Evolutionary conservation across 306 rosid species (phyloP).

Genomic region (Trichosanthes truncata): DNA sequence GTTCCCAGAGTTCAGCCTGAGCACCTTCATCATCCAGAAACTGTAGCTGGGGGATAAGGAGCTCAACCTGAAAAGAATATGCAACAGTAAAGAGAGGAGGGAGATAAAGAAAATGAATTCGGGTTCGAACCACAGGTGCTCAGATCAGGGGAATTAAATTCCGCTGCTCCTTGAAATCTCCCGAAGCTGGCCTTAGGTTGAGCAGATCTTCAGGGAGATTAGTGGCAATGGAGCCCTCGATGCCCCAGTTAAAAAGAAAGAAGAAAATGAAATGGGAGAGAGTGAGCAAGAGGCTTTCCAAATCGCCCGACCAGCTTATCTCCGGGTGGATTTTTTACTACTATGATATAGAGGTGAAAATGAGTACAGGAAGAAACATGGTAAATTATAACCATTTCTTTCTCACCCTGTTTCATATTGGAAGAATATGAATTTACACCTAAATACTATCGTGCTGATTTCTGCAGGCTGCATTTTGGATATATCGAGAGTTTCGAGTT

Average conservation of each 20-base stretch:
- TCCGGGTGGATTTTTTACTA: not conserved
- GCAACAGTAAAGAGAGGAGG: not conserved
- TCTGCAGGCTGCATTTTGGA: not conserved
- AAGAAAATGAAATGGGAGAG: not conserved
- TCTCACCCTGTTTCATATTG: not conserved
- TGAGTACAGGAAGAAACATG: not conserved
- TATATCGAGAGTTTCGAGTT: not conserved
- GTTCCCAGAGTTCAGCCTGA: conserved; percentile 90
- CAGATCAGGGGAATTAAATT: not conserved
- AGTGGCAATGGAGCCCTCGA: not conserved
- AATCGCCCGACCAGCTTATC: not conserved
- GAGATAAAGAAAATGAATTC: not conserved
- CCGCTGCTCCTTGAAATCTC: not conserved
- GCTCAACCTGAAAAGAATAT: conserved; percentile 62
- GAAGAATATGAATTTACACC: not conserved
- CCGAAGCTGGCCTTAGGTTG: not conserved
- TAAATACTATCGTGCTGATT: not conserved
- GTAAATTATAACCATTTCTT: not conserved
- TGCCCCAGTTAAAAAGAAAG: not conserved
- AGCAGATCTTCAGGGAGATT: not conserved
- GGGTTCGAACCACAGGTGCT: not conserved
- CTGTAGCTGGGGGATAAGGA: conserved; percentile 88
- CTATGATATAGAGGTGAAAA: not conserved
- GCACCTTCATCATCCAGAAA: conserved; percentile 97
- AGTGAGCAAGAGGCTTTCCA: not conserved